Evolutionary conservation across 805 yeast species (phyloP).

Genomic region (Wickerhamiella qilinensis): DNA sequence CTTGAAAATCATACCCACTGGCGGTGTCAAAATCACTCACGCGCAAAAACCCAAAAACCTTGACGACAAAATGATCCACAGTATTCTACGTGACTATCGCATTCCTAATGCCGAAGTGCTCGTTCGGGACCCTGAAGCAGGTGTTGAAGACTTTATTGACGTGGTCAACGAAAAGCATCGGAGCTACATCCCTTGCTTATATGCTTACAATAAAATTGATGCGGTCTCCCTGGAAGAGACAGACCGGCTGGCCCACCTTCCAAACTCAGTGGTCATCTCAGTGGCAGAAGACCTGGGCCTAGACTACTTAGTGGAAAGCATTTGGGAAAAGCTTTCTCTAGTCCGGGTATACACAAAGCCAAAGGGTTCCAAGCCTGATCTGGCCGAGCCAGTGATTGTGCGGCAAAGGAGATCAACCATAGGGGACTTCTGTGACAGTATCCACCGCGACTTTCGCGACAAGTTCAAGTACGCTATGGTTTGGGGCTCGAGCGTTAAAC

Average conservation of each 20-base stretch:
- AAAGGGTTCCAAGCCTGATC: constrained; percentile 68
- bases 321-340: constrained; percentile 76
- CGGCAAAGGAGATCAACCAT: constrained; percentile 56
- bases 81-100: constrained; percentile 69
- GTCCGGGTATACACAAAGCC: constrained; percentile 71
- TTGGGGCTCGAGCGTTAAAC: constrained; percentile 90
- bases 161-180: constrained; percentile 76
- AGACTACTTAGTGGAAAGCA: constrained; percentile 76
- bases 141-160: constrained; percentile 88
- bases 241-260: constrained; percentile 80
- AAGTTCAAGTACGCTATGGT: constrained; percentile 89
- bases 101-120: constrained; percentile 89
- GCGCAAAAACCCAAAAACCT: constrained; percentile 68
- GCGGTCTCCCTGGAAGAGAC: constrained; percentile 91
- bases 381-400: constrained; percentile 82
- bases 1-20: constrained; percentile 66
- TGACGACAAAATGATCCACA: constrained; percentile 63
- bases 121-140: constrained; percentile 72
- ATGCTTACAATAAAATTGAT: constrained; percentile 89
- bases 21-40: constrained; percentile 76
- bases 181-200: constrained; percentile 77
- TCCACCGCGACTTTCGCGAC: constrained; percentile 82
- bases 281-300: constrained; percentile 80
- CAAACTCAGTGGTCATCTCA: constrained; percentile 86
- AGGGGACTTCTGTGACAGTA: constrained; percentile 77